phyloP scores from a whole-genome alignment of 73 alveolate genomes.

The Paramecium sonneborni region DNA sequence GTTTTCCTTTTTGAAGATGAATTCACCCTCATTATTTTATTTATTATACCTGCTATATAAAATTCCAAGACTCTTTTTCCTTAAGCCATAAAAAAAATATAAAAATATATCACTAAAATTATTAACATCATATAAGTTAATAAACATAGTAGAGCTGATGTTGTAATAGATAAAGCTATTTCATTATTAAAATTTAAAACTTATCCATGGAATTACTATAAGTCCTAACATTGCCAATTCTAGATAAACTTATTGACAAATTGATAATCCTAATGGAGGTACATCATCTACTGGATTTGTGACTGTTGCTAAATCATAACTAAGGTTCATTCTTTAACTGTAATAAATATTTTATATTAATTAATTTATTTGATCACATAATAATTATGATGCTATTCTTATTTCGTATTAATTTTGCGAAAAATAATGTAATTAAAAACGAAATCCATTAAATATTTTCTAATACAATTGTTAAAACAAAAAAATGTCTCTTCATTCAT shows the following conservation, averaged over 20 bases:
- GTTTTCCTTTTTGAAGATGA: constrained; percentile 37
- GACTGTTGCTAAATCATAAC: constrained; percentile 25
- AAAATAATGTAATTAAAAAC: neutral
- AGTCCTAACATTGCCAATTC: neutral
- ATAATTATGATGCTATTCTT: neutral
- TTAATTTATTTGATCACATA: constrained; percentile 18
- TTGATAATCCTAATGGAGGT: neutral
- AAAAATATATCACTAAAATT: neutral
- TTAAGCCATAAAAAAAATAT: neutral
- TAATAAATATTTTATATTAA: neutral
- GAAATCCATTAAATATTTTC: constrained; percentile 19
- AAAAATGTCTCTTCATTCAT: constrained; percentile 47
- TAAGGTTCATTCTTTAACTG: constrained; percentile 24
- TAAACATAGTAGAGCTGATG: neutral
- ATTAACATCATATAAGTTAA: neutral
- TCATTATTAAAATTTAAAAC: neutral
- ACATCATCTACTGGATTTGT: constrained; percentile 4
- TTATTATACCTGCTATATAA: constrained; percentile 29
- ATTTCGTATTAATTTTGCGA: neutral
- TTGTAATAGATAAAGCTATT: neutral
- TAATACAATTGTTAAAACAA: neutral
- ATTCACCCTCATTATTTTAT: constrained; percentile 30
- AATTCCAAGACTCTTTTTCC: constrained; percentile 30
- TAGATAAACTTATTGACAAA: neutral
- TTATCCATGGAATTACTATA: neutral